Conservation (phyloP, 805 yeast genomes). For the Pichia cabralensis region DNA sequence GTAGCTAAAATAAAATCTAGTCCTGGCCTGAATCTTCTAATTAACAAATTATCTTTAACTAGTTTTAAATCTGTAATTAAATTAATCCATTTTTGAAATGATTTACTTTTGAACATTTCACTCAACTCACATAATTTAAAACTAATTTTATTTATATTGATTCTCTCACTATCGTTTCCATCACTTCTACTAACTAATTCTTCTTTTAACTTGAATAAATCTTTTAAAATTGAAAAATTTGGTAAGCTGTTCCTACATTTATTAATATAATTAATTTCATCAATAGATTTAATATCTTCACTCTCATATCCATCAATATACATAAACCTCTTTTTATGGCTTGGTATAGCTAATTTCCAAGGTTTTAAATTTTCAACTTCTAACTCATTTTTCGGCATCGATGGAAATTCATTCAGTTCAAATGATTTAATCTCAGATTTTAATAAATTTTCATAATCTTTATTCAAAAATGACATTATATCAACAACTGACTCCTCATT, state of each 20-base stretch:
- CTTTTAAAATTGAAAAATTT: conserved; percentile 33
- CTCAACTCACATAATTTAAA: conserved; percentile 43
- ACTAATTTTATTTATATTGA: conserved; percentile 16
- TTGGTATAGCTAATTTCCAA: conserved; percentile 89
- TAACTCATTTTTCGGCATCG: conserved; percentile 44
- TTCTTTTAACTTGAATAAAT: conserved; percentile 10
- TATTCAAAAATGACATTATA: conserved; percentile 51
- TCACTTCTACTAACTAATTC: conserved; percentile 8
- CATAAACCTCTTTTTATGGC: conserved; percentile 82
- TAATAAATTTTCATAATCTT: conserved; percentile 39
- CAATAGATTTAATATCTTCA: conserved; percentile 25
- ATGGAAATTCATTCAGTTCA: conserved; percentile 46
- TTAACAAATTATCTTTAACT: conserved; percentile 54
- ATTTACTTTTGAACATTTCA: conserved; percentile 44
- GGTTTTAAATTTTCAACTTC: conserved; percentile 45
- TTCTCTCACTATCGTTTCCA: background rate
- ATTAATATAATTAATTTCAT: conserved; percentile 24
- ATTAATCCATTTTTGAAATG: conserved; percentile 63
- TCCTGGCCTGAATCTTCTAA: conserved; percentile 91
- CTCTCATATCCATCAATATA: conserved; percentile 60
- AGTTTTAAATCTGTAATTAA: conserved; percentile 52
- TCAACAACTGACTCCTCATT: conserved; percentile 61
- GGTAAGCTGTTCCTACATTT: conserved; percentile 32
- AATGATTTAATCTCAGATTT: conserved; percentile 37
- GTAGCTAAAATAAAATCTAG: conserved; percentile 90